Evolutionary conservation across 1,139 yeast genomes (phyloP).

Genomic region (Blastobotrys ciferrii): DNA sequence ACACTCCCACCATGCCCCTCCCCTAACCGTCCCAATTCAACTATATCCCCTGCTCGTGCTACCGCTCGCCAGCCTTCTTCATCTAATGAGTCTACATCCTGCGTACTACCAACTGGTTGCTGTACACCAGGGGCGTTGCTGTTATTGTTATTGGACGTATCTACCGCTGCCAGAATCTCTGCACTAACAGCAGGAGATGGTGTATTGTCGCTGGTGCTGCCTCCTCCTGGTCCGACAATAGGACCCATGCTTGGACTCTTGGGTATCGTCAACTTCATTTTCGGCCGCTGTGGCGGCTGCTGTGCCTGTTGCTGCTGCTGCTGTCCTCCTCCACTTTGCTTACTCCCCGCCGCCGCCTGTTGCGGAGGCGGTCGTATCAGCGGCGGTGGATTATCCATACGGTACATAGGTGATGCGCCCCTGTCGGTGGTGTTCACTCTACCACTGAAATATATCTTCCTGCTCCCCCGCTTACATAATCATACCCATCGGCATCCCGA

Average conservation of each 20-base stretch:
- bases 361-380: not conserved
- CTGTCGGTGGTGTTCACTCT: not conserved
- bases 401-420: not conserved
- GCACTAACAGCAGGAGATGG: slow-evolving; percentile 29
- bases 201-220: slow-evolving; percentile 13
- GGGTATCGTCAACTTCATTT: slow-evolving; percentile 35
- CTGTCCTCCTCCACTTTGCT: not conserved
- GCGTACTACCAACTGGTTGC: slow-evolving; percentile 2
- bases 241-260: slow-evolving; percentile 13
- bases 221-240: slow-evolving; percentile 14
- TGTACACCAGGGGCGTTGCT: slow-evolving; percentile 9
- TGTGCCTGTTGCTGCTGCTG: slow-evolving; percentile 1
- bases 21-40: slow-evolving; percentile 68
- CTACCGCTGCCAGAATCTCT: slow-evolving; percentile 38
- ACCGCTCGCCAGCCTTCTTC: slow-evolving; percentile 76
- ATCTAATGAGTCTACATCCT: slow-evolving; percentile 54
- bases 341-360: not conserved
- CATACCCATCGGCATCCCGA: not conserved
- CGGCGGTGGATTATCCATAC: not conserved
- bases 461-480: not conserved
- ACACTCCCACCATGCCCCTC: slow-evolving; percentile 97
- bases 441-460: not conserved
- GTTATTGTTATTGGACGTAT: slow-evolving; percentile 3
- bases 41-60: slow-evolving; percentile 57
- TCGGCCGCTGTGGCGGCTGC: slow-evolving; percentile 14